These are phyloP conservation scores for Flueggea neowawraea DNA, from an alignment of 441 rosid species.

Conservation along the genomic window DNA sequence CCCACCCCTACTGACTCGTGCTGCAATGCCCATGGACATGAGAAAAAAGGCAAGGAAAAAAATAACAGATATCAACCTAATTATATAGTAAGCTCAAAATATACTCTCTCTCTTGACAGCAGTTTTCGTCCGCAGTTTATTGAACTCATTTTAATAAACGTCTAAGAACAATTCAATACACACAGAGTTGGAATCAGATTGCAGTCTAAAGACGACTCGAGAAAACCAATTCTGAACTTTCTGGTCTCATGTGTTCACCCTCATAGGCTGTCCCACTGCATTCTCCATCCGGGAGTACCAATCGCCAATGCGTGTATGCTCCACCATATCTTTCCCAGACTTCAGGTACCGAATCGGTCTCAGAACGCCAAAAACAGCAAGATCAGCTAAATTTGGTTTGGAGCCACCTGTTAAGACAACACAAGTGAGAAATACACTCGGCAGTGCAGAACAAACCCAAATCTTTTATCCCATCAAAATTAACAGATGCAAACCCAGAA, in stretches of 20 bases:
- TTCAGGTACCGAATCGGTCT: conserved; percentile 80
- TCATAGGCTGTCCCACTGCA: conserved; percentile 61
- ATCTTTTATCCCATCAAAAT: not conserved
- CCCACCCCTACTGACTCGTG: too few relatives aligned
- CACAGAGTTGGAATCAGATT: too few relatives aligned
- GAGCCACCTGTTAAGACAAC: conserved; percentile 53
- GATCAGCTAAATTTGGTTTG: conserved; percentile 89
- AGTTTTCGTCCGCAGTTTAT: too few relatives aligned
- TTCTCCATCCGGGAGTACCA: conserved; percentile 83
- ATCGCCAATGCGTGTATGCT: conserved; percentile 81
- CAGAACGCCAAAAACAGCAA: conserved; percentile 84
- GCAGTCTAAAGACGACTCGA: too few relatives aligned
- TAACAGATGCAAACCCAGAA: conserved; percentile 45
- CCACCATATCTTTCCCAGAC: conserved; percentile 92
- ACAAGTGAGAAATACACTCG: not conserved
- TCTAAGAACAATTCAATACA: too few relatives aligned
- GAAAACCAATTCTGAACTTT: not conserved
- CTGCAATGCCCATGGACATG: too few relatives aligned
- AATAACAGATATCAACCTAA: too few relatives aligned
- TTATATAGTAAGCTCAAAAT: too few relatives aligned
- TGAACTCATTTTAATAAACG: too few relatives aligned
- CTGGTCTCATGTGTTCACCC: conserved; percentile 29
- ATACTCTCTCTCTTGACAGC: too few relatives aligned
- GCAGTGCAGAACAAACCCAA: not conserved
- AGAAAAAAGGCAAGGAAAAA: too few relatives aligned